A percentile compares a stretch with the other conserved stretches of the same genome.
These are phyloP conservation scores for Aspergillus sp. DNA, from an alignment of 2,329 filamentous ascomycete species.

Conservation along the genomic window DNA sequence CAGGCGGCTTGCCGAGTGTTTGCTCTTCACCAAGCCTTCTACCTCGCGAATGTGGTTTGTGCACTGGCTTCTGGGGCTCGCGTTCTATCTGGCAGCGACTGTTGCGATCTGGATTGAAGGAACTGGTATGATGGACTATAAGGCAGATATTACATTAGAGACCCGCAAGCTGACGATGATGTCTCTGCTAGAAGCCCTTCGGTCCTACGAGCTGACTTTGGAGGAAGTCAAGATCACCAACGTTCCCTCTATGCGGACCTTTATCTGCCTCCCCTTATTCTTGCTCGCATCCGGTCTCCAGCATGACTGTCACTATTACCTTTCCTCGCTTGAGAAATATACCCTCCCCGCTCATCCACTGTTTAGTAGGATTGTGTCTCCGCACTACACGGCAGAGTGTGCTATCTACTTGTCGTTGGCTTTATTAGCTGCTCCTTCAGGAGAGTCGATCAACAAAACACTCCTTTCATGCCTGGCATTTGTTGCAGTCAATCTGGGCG, in stretches of 20 bases:
- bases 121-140: conserved; percentile 42
- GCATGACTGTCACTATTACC: conserved; percentile 62
- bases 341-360: conserved; percentile 65
- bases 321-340: conserved; percentile 70
- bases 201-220: conserved; percentile 25
- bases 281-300: conserved; percentile 64
- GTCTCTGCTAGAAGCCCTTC: conserved; percentile 20
- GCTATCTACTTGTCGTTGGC: conserved; percentile 73
- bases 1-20: conserved; percentile 69
- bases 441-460: conserved; percentile 61
- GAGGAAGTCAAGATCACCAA: conserved; percentile 31
- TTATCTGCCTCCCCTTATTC: conserved; percentile 56
- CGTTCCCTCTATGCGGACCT: conserved; percentile 43
- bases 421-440: conserved; percentile 62
- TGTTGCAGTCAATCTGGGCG: conserved; percentile 68
- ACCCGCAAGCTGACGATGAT: neutral
- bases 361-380: conserved; percentile 67
- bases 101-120: conserved; percentile 80
- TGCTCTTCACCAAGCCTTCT: conserved; percentile 56
- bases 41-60: conserved; percentile 74
- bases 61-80: conserved; percentile 71
- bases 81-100: conserved; percentile 67
- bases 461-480: conserved; percentile 63
- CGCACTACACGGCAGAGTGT: conserved; percentile 88
- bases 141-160: too few relatives aligned